Conservation (phyloP, 75 land plant species). For the Cryptomeria japonica region DNA sequence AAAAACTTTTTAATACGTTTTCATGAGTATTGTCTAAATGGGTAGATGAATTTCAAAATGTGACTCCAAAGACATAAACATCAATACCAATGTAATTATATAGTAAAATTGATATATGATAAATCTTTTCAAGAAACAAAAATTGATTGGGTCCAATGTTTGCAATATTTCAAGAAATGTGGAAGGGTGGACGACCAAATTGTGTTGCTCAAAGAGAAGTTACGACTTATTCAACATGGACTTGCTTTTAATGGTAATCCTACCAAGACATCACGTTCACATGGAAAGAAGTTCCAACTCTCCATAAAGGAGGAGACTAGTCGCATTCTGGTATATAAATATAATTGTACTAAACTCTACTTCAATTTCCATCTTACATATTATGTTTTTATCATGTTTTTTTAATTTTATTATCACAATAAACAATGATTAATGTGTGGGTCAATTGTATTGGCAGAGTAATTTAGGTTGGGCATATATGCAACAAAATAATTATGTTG, state of each 20-base stretch:
- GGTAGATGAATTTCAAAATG: no score
- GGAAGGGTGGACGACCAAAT: conserved; percentile 91
- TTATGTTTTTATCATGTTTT: background rate
- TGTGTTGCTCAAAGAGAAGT: conserved; percentile 73
- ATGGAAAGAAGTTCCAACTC: conserved; percentile 93
- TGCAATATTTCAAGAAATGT: conserved; percentile 48
- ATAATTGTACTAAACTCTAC: background rate
- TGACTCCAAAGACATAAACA: no score
- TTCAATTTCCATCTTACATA: no score
- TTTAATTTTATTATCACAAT: background rate
- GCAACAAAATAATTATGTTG: conserved; percentile 41
- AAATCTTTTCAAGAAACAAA: no score
- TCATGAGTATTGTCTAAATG: no score
- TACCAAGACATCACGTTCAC: conserved; percentile 91
- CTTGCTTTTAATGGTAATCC: conserved; percentile 82
- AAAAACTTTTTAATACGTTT: no score
- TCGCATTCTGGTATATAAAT: conserved; percentile 63
- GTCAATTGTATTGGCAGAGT: conserved; percentile 21
- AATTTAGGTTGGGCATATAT: conserved; percentile 62
- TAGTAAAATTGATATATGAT: no score
- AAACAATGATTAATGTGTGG: background rate
- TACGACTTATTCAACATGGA: conserved; percentile 67
- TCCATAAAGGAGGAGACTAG: conserved; percentile 86
- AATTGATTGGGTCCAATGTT: no score
- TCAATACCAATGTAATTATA: no score